phyloP scores from a whole-genome alignment of 169 alveolate genomes.

The Plasmodium vinckei region DNA sequence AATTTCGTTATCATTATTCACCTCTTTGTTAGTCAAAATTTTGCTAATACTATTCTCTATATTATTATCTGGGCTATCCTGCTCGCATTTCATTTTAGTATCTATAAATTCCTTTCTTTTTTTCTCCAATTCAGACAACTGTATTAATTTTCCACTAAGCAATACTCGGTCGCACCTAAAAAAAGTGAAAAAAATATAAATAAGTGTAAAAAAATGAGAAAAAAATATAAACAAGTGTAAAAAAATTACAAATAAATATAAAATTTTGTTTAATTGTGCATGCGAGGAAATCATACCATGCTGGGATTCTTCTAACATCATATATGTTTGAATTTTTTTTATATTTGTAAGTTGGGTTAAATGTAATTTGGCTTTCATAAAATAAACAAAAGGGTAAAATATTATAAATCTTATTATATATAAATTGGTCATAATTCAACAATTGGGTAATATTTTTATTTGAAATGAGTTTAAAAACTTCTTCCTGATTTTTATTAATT shows the following conservation, averaged over 20 bases:
- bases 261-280: no score
- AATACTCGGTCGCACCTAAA: slow-evolving; percentile 64
- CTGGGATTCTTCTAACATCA: slow-evolving; percentile 71
- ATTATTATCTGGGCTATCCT: neutral
- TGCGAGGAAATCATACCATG: slow-evolving; percentile 21
- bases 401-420: slow-evolving; percentile 59
- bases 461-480: slow-evolving; percentile 48
- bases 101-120: slow-evolving; percentile 17
- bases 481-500: slow-evolving; percentile 67
- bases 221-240: neutral
- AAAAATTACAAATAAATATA: neutral
- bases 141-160: slow-evolving; percentile 70
- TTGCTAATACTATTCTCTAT: neutral
- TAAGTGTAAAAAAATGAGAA: neutral
- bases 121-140: slow-evolving; percentile 71
- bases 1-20: neutral
- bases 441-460: slow-evolving; percentile 33
- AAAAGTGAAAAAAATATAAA: neutral
- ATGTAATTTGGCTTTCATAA: slow-evolving; percentile 51
- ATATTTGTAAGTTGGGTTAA: slow-evolving; percentile 74
- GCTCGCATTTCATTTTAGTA: neutral
- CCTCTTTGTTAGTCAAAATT: neutral
- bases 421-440: slow-evolving; percentile 63
- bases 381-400: slow-evolving; percentile 69
- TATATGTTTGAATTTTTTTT: slow-evolving; percentile 71